Percentiles rank a stretch among this genome's conserved stretches.
phyloP scores from a whole-genome alignment of 306 rosid species.

The Cucurbita ficifolia region DNA sequence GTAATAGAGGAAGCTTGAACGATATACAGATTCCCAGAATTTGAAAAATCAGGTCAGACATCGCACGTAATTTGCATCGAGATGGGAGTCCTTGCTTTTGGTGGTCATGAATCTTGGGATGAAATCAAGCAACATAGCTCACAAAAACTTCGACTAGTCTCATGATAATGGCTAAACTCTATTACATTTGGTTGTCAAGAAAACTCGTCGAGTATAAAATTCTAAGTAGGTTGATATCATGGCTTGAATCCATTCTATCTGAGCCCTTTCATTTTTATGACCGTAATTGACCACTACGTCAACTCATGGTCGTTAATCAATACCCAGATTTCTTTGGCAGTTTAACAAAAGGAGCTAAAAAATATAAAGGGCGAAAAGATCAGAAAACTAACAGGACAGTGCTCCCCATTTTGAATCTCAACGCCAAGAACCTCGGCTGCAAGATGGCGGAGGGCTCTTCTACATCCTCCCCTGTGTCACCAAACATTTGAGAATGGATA shows the following conservation, averaged over 20 bases:
- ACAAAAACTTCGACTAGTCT: no score
- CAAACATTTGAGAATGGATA: conserved; percentile 10
- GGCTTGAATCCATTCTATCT: background rate
- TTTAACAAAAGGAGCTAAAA: background rate
- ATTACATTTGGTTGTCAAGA: background rate
- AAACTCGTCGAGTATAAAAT: background rate
- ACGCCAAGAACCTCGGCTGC: conserved; percentile 62
- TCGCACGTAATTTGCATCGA: background rate
- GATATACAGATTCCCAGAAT: background rate
- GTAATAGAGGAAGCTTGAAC: background rate
- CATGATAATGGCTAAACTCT: background rate
- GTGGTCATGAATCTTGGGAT: background rate
- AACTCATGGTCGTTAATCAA: background rate
- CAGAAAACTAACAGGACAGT: conserved; percentile 65
- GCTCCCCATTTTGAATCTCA: conserved; percentile 81
- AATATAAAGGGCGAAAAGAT: background rate
- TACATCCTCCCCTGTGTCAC: conserved; percentile 36
- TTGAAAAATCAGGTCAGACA: background rate
- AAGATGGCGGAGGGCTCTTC: conserved; percentile 67
- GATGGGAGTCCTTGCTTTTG: background rate
- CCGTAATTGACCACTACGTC: background rate
- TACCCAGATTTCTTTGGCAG: background rate
- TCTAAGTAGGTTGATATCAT: no score
- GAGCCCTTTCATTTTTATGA: background rate
- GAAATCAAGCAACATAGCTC: background rate